These are phyloP conservation scores for Malassezia restricta DNA, from an alignment of 1,284 basidiomycete genomes.

Conservation along the genomic window DNA sequence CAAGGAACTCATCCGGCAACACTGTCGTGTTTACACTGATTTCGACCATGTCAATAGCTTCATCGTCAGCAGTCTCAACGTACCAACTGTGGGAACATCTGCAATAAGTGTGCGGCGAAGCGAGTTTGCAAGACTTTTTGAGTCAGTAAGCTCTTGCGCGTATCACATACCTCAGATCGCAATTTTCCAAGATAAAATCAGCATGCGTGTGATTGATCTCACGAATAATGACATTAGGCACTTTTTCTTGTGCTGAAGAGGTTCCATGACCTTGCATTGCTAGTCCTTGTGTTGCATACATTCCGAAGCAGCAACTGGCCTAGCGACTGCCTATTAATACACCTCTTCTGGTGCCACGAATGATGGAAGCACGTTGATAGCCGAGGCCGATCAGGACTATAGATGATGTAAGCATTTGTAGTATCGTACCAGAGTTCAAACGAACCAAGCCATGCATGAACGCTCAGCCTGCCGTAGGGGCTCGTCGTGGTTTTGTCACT, in stretches of 20 bases:
- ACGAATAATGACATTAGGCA: conserved; percentile 29
- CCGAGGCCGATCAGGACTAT: no score
- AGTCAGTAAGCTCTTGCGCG: neutral
- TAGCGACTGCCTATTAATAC: no score
- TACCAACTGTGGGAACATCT: conserved; percentile 40
- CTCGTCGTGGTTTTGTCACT: neutral
- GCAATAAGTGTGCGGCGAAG: conserved; percentile 42
- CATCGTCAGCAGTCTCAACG: conserved; percentile 1
- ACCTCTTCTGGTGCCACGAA: no score
- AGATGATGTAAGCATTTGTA: no score
- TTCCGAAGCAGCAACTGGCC: neutral
- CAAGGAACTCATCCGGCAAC: conserved; percentile 91
- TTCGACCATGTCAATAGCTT: conserved; percentile 89
- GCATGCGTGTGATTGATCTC: conserved; percentile 31
- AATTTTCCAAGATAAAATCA: conserved; percentile 40
- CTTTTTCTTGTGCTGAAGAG: neutral
- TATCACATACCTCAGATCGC: conserved; percentile 27
- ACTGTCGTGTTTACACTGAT: conserved; percentile 84
- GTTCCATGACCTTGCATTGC: neutral
- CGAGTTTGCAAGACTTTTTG: conserved; percentile 37
- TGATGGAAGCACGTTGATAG: no score
- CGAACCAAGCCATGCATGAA: no score
- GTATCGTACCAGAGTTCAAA: no score
- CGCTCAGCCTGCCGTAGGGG: neutral
- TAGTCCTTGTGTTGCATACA: conserved; percentile 4